Evolutionary conservation across 768 basidiomycete species (phyloP).

Genomic region (Saitozyma podzolica): DNA sequence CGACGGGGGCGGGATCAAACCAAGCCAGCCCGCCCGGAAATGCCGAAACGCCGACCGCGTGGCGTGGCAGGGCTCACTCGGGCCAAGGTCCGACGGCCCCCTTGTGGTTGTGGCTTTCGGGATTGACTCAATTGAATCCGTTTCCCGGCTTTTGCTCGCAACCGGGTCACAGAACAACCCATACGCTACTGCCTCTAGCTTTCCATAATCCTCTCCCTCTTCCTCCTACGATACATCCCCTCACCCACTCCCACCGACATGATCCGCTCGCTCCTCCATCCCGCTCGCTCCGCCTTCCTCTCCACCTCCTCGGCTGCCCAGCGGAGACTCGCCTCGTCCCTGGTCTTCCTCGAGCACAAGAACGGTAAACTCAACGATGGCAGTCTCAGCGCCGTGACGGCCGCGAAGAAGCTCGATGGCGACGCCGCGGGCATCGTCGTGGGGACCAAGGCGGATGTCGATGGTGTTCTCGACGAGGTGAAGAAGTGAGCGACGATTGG

Average conservation of each 20-base stretch:
- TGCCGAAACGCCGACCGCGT: no score
- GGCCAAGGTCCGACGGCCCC: no score
- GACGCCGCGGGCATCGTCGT: conserved; percentile 56
- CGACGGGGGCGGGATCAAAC: no score
- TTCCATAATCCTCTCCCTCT: no score
- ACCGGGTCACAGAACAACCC: no score
- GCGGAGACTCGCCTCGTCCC: conserved; percentile 50
- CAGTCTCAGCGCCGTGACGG: conserved; percentile 86
- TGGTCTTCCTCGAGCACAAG: conserved; percentile 88
- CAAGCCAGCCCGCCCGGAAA: no score
- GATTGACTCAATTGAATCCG: no score
- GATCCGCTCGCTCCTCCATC: conserved; percentile 11
- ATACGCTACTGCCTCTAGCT: no score
- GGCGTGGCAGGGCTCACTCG: no score
- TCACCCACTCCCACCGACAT: conserved; percentile 3
- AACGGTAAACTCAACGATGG: conserved; percentile 77
- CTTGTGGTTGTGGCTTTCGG: no score
- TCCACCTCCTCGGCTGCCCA: conserved; percentile 11
- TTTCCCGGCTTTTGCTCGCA: no score
- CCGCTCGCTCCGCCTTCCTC: conserved; percentile 7
- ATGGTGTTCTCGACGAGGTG: conserved; percentile 66
- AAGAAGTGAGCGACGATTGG: conserved; percentile 66
- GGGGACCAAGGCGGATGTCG: conserved; percentile 58
- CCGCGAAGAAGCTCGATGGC: conserved; percentile 81
- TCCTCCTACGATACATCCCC: no score